Conservation (phyloP, 345 rosid genomes). For the Murraya paniculata region DNA sequence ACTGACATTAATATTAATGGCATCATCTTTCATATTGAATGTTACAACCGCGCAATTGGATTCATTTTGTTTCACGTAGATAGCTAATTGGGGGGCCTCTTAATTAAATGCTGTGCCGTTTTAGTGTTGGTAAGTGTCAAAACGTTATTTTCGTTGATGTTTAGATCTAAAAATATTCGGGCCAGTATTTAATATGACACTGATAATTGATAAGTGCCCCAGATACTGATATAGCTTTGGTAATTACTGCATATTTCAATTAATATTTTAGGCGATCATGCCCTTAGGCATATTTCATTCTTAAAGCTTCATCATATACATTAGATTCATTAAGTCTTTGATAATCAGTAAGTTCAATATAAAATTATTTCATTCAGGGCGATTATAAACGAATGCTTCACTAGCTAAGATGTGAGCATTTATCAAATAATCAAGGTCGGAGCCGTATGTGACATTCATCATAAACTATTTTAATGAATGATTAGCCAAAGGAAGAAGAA, state of each 20-base stretch:
- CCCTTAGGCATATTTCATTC: no score
- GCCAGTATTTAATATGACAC: not conserved
- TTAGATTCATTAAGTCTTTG: no score
- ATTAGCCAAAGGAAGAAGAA: not conserved
- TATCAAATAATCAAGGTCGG: not conserved
- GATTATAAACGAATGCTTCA: not conserved
- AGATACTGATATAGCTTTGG: constrained; percentile 4
- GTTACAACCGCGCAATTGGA: not conserved
- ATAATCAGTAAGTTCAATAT: not conserved
- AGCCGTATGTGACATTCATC: not conserved
- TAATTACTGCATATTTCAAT: not conserved
- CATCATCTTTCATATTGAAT: not conserved
- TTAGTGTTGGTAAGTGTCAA: not conserved
- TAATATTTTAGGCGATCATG: not conserved
- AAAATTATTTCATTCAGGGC: not conserved
- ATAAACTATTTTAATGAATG: not conserved
- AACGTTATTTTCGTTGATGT: constrained; percentile 4
- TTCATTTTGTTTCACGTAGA: not conserved
- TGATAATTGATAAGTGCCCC: constrained; percentile 9
- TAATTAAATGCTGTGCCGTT: constrained; percentile 3
- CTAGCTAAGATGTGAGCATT: not conserved
- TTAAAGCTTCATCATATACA: not conserved
- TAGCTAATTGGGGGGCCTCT: constrained; percentile 22
- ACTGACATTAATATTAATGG: not conserved
- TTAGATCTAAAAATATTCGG: not conserved